Base-by-base conservation (phyloP, 371 early-diverging fungal species). In the Mucor plumbeus region DNA sequence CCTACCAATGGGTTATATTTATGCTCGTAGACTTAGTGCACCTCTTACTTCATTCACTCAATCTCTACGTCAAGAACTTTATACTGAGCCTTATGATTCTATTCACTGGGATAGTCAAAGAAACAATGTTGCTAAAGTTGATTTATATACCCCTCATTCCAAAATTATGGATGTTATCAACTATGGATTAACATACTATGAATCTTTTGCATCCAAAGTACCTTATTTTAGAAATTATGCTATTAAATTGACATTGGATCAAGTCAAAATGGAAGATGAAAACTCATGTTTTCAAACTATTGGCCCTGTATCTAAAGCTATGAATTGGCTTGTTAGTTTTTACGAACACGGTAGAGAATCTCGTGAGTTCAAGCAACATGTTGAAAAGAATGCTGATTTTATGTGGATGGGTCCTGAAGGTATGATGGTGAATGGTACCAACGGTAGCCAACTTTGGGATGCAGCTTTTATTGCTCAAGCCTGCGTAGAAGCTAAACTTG, bases 361-460 rank as follows among this genome's bases (percentile, higher is more conserved):
- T 13, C 74, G 81, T 43, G 84, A 88, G 55, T 97, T 97, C 85
- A 75, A 83, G 55, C 79, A 85, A 64, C 95, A 97, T 80, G 83
- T 87, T 14, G 79, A 80, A 35, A 87, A 93, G 40, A 82, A 90
- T 56, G 75, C 81, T 34, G 98, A 98, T 68, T 95, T 92, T 67
- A 77, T 97, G 87, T 97, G 96, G 90, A 85, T 96, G 86, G 89
- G 93, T 33, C 73, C 81, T 34, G 93, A 92, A 67, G 99, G 99
- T 10, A 91, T 99, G 92, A 92, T 94, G 84, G 93, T 94, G 88
- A 92, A 93, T 74, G 98, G 98, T n/a, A 99, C 98, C 33, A 97
- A 98, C 67, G 99, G 99, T 6, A 93, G 93, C 50, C 99, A 99
- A 77, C 84, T 97, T 33, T 99, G 99, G 99, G 98, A 99, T 78